Conservation (phyloP, 768 basidiomycete species). For the Dioszegia crocea region DNA sequence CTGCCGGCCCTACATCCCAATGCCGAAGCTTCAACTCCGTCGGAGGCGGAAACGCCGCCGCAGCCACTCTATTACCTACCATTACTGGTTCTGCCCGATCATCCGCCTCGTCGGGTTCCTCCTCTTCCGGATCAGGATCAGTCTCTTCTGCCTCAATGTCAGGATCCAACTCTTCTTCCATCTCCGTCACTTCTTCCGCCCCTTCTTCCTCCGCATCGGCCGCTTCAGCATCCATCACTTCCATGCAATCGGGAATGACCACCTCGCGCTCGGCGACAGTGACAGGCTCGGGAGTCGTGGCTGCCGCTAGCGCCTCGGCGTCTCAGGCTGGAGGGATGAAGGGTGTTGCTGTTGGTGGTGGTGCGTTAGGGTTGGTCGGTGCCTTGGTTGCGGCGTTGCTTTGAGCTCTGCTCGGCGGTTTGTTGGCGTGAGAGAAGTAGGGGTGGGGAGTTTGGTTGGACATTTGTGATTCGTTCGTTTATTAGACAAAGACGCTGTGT, state of each 20-base stretch:
- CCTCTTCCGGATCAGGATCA: no score
- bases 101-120: not conserved
- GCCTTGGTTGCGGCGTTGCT: not conserved
- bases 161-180: conserved; percentile 6
- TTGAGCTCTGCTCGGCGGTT: not conserved
- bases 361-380: not conserved
- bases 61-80: conserved; percentile 11
- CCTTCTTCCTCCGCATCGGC: not conserved
- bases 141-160: no score
- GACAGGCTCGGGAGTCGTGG: conserved; percentile 1
- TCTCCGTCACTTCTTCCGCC: not conserved
- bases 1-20: conserved; percentile 58
- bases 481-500: no score
- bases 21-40: conserved; percentile 60
- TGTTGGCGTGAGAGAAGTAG: not conserved
- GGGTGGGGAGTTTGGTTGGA: no score
- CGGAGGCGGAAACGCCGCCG: conserved; percentile 44
- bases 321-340: not conserved
- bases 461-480: no score
- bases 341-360: not conserved
- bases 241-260: conserved; percentile 1
- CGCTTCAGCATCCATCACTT: conserved; percentile 8
- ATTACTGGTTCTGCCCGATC: conserved; percentile 8
- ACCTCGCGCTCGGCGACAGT: conserved; percentile 2
- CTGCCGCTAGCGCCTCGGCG: conserved; percentile 3